Conservation (phyloP, 176 grass and related monocot genomes). For the Neostapfia colusana region DNA sequence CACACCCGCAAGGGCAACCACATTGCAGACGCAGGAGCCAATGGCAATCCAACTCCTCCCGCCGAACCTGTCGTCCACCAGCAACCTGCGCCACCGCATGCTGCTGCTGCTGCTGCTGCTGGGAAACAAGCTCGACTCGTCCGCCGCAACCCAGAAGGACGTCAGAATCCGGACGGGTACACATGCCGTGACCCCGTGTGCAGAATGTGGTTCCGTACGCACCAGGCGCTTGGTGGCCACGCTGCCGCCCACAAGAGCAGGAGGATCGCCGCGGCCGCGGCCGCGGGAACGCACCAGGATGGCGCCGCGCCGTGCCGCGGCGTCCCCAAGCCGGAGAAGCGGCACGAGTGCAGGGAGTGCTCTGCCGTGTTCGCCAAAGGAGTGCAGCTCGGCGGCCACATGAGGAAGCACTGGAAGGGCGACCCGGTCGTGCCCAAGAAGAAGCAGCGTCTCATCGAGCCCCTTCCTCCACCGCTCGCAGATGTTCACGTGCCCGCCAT, state of each 20-base stretch:
- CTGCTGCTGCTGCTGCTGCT: too few relatives aligned
- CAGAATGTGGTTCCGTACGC: background rate
- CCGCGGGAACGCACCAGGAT: background rate
- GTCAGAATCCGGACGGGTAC: background rate
- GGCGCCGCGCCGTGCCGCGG: background rate
- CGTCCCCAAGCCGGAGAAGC: background rate
- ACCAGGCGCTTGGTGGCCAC: slow-evolving; percentile 53
- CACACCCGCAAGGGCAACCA: background rate
- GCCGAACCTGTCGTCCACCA: background rate
- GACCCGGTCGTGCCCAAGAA: slow-evolving; percentile 2
- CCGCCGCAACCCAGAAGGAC: background rate
- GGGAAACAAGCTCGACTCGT: background rate
- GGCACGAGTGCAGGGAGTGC: slow-evolving; percentile 23
- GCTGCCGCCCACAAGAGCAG: slow-evolving; percentile 36
- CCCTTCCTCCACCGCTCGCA: background rate
- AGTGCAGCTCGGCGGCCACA: slow-evolving; percentile 50
- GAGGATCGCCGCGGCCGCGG: background rate
- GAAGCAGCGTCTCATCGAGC: background rate
- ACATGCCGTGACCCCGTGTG: background rate
- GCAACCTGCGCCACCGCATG: background rate
- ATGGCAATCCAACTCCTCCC: background rate
- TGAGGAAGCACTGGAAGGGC: slow-evolving; percentile 36
- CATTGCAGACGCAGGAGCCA: background rate
- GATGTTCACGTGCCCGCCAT: background rate
- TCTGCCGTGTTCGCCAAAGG: background rate